Conservation (phyloP, 352 stramenopile species). For the Phytophthora hybrid region DNA sequence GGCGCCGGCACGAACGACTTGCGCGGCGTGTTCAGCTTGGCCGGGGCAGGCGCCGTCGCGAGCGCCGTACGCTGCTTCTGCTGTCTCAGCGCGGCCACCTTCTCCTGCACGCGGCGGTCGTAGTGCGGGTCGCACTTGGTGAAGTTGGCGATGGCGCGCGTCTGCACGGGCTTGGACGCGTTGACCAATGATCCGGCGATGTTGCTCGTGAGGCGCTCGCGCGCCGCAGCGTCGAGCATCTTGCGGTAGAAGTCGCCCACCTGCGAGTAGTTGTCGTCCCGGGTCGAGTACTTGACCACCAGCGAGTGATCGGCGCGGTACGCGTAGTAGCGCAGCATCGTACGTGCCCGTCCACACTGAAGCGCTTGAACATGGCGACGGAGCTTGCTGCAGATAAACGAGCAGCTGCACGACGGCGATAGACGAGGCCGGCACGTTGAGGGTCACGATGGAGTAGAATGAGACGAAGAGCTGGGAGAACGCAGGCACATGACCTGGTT, state of each 20-base stretch:
- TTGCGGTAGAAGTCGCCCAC: slow-evolving; percentile 84
- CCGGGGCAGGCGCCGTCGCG: background rate
- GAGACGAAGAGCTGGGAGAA: too few species aligned
- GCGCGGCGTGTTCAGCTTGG: background rate
- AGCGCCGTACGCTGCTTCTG: background rate
- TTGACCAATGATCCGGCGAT: slow-evolving; percentile 86
- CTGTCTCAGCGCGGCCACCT: slow-evolving; percentile 48
- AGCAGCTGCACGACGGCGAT: too few species aligned
- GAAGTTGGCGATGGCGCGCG: slow-evolving; percentile 91
- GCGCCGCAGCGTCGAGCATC: slow-evolving; percentile 66
- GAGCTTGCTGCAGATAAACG: background rate
- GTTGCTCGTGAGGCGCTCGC: slow-evolving; percentile 87
- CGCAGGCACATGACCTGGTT: too few species aligned
- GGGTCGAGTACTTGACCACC: slow-evolving; percentile 76
- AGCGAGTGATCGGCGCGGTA: slow-evolving; percentile 46
- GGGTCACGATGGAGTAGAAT: too few species aligned
- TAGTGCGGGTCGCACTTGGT: slow-evolving; percentile 87
- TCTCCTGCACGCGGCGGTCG: slow-evolving; percentile 80
- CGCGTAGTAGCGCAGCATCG: slow-evolving; percentile 35
- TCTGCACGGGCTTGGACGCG: slow-evolving; percentile 82
- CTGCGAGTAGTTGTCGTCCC: slow-evolving; percentile 92
- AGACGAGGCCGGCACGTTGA: too few species aligned
- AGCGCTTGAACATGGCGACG: slow-evolving; percentile 95
- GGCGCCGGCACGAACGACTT: slow-evolving; percentile 54
- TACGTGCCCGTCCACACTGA: slow-evolving; percentile 94